Evolutionary conservation across 2,329 filamentous ascomycete species (phyloP), one percentile per base, ranked within the genome.

Genomic region (Colletotrichum coccodes): DNA sequence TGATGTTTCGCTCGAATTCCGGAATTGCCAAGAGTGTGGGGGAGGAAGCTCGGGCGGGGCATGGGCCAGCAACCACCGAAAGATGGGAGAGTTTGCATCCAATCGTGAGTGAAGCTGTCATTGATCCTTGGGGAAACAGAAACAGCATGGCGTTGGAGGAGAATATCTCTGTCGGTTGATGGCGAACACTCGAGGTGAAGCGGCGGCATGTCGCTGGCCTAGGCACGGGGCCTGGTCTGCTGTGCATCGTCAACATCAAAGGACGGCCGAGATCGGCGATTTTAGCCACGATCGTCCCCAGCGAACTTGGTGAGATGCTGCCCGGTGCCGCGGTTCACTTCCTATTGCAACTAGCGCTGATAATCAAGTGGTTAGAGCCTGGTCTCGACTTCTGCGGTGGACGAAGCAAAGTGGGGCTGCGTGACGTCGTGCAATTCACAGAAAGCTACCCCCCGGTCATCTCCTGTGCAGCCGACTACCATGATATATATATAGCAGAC

Each of bases 1-100:
- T 36, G 65, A 68, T 68, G 65, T 68, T 68, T 65, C 65, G 65
- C 65, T 64, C 60, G 65, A 68, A 65, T 53, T 47, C 53, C 60
- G 60, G 65, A 53, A 34, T 68, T 64, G 64, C 52, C 60, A 58
- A 59, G 52, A 36, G 11, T 30, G 44, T 28, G 58, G 49, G 58
- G 58, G 50, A 54, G 32, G 52, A 47, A 63, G 59, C 32, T 62
- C 23, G 26, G 58, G 58, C 12, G 47, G 47, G 21, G 42, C 28
- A 52, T 42, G 38, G 34, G 58, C 28, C 32, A 40, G 32, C 32
- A 47, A 40, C 49, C 32, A 34, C 42, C 50, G n/a, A 57, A 36
- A 36, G 21, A 21, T 30, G 28, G 52, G n/a, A 63, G 34, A 46
- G 62, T 65, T 60, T 16, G 21, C n/a, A 28, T 36, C n/a, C 26